These are phyloP conservation scores for Diplogelasinospora grovesii DNA, from an alignment of 495 filamentous ascomycete species.

Conservation along the genomic window DNA sequence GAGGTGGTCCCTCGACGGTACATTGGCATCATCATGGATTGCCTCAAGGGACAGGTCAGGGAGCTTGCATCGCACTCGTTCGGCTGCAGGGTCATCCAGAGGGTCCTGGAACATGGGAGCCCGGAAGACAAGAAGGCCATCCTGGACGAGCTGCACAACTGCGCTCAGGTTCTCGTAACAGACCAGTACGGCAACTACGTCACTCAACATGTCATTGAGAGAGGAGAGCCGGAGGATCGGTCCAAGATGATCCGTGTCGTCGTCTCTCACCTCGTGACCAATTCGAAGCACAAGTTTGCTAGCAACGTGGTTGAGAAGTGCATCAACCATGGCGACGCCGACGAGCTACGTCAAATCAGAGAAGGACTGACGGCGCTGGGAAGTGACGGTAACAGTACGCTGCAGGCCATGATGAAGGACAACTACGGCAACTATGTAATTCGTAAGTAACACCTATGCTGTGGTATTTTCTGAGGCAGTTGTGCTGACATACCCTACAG, in stretches of 20 bases:
- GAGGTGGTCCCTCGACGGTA: constrained; percentile 75
- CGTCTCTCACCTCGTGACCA: constrained; percentile 59
- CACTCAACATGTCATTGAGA: constrained; percentile 84
- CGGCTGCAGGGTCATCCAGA: constrained; percentile 89
- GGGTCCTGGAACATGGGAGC: constrained; percentile 82
- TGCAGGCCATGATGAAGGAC: constrained; percentile 78
- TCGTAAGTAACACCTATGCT: constrained; percentile 54
- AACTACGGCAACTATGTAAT: constrained; percentile 96
- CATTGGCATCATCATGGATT: constrained; percentile 83
- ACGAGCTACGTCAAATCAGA: constrained; percentile 68
- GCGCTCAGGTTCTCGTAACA: constrained; percentile 63
- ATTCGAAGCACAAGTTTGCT: constrained; percentile 93
- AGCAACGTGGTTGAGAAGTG: constrained; percentile 98
- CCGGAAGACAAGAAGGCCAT: constrained; percentile 62
- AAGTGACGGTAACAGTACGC: constrained; percentile 57
- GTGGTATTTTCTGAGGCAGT: too few relatives aligned
- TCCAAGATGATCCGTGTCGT: constrained; percentile 67
- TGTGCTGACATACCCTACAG: constrained; percentile 28
- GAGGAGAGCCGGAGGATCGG: constrained; percentile 71
- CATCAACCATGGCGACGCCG: constrained; percentile 63
- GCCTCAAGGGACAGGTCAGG: constrained; percentile 75
- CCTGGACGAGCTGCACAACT: constrained; percentile 71
- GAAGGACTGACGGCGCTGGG: constrained; percentile 52
- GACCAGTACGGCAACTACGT: constrained; percentile 98
- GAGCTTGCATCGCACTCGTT: constrained; percentile 73